phyloP scores from a whole-genome alignment of 495 filamentous ascomycete species.

The Penicillium alfredii region DNA sequence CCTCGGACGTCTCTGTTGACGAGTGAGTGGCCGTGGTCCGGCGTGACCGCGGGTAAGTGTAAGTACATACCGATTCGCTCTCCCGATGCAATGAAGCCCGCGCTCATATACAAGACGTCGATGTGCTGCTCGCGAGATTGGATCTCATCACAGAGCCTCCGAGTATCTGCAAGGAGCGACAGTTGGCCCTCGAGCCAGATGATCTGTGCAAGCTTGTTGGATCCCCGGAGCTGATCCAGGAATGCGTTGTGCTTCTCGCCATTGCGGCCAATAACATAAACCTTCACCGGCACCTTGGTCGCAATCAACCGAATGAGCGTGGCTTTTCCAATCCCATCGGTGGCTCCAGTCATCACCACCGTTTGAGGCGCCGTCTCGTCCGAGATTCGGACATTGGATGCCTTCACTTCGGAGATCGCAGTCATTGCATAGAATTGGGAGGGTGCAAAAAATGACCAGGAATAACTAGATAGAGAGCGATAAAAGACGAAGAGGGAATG shows the following conservation, averaged over 20 bases:
- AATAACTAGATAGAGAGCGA: no score
- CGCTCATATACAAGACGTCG: conserved; percentile 32
- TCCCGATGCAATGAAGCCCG: conserved; percentile 32
- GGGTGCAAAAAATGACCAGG: no score
- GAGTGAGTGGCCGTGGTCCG: conserved; percentile 1
- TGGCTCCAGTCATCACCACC: conserved; percentile 34
- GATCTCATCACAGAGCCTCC: conserved; percentile 27
- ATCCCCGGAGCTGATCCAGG: conserved; percentile 21
- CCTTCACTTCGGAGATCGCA: conserved; percentile 21
- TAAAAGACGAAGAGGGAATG: no score
- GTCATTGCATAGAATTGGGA: no score
- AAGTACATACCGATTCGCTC: conserved; percentile 21
- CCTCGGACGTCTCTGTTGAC: conserved; percentile 8
- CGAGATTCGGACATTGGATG: conserved; percentile 34
- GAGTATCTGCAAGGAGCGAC: conserved; percentile 29
- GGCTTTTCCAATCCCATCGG: conserved; percentile 33
- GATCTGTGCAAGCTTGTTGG: conserved; percentile 31
- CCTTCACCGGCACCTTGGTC: conserved; percentile 15
- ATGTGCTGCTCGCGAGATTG: conserved; percentile 21
- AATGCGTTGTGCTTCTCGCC: conserved; percentile 19
- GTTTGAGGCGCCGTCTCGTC: conserved; percentile 26
- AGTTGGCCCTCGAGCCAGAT: conserved; percentile 32
- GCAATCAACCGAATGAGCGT: conserved; percentile 22
- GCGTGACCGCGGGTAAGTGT: conserved; percentile 11
- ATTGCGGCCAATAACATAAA: conserved; percentile 34